A percentile compares a stretch with the other conserved stretches of the same genome.
Conservation (phyloP, 2,329 filamentous ascomycete genomes). For the Talaromyces atroroseus region DNA sequence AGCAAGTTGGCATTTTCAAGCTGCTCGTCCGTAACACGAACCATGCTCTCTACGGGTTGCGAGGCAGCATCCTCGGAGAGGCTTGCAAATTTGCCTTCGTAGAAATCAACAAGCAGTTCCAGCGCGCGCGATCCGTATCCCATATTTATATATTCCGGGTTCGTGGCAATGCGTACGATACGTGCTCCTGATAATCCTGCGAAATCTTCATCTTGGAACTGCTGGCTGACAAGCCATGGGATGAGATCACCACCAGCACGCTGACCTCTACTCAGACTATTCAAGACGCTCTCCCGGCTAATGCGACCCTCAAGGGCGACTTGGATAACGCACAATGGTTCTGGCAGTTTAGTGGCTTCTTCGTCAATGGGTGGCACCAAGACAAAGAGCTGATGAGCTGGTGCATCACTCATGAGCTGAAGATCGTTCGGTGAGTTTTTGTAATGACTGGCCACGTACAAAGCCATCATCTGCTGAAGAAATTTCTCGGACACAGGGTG, state of each 20-base stretch:
- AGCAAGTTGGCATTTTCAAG: slow-evolving; percentile 69
- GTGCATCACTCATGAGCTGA: slow-evolving; percentile 97
- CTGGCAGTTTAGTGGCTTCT: slow-evolving; percentile 71
- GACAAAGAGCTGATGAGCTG: slow-evolving; percentile 92
- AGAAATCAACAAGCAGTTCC: slow-evolving; percentile 83
- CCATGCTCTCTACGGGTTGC: slow-evolving; percentile 54
- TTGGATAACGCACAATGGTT: slow-evolving; percentile 91
- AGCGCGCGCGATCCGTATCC: slow-evolving; percentile 89
- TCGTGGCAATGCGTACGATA: slow-evolving; percentile 90
- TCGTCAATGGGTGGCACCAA: slow-evolving; percentile 81
- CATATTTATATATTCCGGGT: slow-evolving; percentile 87
- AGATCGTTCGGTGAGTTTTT: slow-evolving; percentile 97
- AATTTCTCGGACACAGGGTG: slow-evolving; percentile 96
- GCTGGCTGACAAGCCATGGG: slow-evolving; percentile 94
- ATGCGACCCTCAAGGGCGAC: slow-evolving; percentile 93
- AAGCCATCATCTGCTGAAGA: slow-evolving; percentile 93
- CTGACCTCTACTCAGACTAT: slow-evolving; percentile 81
- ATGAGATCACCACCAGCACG: slow-evolving; percentile 89
- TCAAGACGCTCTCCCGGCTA: slow-evolving; percentile 85
- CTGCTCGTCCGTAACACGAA: slow-evolving; percentile 75
- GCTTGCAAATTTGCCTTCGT: slow-evolving; percentile 84
- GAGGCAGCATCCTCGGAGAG: slow-evolving; percentile 67
- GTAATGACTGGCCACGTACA: slow-evolving; percentile 96
- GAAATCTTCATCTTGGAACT: slow-evolving; percentile 97
- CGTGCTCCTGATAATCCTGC: slow-evolving; percentile 87